These are phyloP conservation scores for Ceratocystis smalleyi DNA, from an alignment of 2,329 filamentous ascomycete species.

Conservation along the genomic window DNA sequence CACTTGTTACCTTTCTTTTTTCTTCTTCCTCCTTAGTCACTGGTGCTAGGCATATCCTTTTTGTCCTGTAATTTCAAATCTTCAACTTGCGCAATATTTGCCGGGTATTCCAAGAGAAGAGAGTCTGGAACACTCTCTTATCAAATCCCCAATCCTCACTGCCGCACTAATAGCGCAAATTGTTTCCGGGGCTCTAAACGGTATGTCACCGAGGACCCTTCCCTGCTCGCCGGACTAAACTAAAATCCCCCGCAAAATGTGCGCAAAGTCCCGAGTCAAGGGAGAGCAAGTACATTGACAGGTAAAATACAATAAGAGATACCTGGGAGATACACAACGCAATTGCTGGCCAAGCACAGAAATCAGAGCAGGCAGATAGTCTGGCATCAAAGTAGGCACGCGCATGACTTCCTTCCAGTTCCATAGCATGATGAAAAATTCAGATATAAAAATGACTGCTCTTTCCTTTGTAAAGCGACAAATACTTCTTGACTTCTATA, in stretches of 20 bases:
- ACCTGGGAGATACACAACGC: background rate
- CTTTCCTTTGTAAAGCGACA: background rate
- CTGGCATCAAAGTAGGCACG: background rate
- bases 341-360: background rate
- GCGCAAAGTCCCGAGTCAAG: background rate
- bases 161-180: slow-evolving; percentile 2
- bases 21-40: background rate
- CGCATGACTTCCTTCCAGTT: background rate
- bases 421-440: background rate
- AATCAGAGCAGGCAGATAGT: background rate
- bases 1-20: background rate
- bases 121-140: background rate
- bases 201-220: slow-evolving; percentile 5
- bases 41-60: background rate
- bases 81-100: background rate
- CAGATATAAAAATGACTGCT: background rate
- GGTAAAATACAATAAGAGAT: background rate
- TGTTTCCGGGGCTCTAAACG: background rate
- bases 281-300: background rate
- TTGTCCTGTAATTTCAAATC: background rate
- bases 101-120: background rate
- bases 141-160: background rate
- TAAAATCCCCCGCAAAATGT: slow-evolving; percentile 11
- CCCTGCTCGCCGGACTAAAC: background rate
- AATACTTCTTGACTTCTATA: background rate